Evolutionary conservation across 345 rosid species (phyloP).

Genomic region (Erucastrum elatum): DNA sequence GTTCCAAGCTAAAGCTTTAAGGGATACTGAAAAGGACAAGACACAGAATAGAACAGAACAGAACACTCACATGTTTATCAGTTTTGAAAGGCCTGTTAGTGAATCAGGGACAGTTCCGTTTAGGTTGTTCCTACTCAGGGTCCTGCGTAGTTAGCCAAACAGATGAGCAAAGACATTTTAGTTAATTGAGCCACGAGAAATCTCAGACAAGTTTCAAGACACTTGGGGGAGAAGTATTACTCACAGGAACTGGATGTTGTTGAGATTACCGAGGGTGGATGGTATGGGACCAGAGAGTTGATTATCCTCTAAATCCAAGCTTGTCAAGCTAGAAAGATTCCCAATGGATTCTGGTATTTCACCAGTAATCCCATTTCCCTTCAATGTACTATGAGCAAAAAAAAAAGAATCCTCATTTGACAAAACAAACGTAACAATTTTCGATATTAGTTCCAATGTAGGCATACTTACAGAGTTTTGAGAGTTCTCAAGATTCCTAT

Average conservation of each 20-base stretch:
- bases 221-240: slow-evolving; percentile 31
- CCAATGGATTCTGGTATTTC: slow-evolving; percentile 81
- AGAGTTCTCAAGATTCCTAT: slow-evolving; percentile 69
- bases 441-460: not conserved
- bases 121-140: slow-evolving; percentile 81
- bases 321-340: slow-evolving; percentile 70
- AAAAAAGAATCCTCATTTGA: slow-evolving; percentile 1
- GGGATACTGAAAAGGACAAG: not conserved
- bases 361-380: slow-evolving; percentile 85
- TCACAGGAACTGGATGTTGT: slow-evolving; percentile 79
- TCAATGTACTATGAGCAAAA: slow-evolving; percentile 62
- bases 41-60: not conserved
- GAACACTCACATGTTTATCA: slow-evolving; percentile 76
- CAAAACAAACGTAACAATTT: not conserved
- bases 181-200: not conserved
- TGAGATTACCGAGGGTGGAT: slow-evolving; percentile 71
- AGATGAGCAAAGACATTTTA: slow-evolving; percentile 10
- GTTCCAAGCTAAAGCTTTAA: slow-evolving; percentile 1
- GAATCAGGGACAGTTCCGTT: slow-evolving; percentile 70
- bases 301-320: slow-evolving; percentile 90
- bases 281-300: slow-evolving; percentile 77
- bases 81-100: slow-evolving; percentile 54
- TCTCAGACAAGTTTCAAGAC: slow-evolving; percentile 3
- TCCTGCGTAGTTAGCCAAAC: slow-evolving; percentile 49
- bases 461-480: slow-evolving; percentile 62